These are phyloP conservation scores for Aspergillus sp. DNA, from an alignment of 2,329 filamentous ascomycete genomes.

Conservation along the genomic window DNA sequence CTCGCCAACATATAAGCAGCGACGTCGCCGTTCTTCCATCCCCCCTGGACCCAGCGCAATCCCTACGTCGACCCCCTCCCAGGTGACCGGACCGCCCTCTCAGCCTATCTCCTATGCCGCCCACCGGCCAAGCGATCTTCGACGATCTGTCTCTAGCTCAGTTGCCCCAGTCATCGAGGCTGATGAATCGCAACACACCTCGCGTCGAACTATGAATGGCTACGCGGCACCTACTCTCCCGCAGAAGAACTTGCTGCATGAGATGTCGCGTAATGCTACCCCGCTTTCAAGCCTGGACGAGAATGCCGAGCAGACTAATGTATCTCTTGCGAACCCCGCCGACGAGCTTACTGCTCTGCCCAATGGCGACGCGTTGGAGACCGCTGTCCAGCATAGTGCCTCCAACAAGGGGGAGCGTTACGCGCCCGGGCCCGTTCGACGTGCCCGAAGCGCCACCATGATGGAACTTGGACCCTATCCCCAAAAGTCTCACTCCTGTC, in stretches of 20 bases:
- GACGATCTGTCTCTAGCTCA: constrained; percentile 85
- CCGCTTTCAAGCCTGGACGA: constrained; percentile 82
- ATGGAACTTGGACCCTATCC: constrained; percentile 97
- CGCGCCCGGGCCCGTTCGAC: constrained; percentile 72
- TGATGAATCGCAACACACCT: constrained; percentile 74
- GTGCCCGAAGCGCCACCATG: constrained; percentile 90
- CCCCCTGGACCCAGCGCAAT: constrained; percentile 73
- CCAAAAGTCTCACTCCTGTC: constrained; percentile 97
- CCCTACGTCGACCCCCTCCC: constrained; percentile 54
- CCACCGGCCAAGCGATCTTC: constrained; percentile 84
- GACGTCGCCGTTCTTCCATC: constrained; percentile 88
- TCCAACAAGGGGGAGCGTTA: constrained; percentile 56
- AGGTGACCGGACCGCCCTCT: constrained; percentile 36
- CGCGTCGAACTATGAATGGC: constrained; percentile 72
- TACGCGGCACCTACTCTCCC: constrained; percentile 69
- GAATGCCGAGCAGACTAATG: constrained; percentile 70
- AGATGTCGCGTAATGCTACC: constrained; percentile 84
- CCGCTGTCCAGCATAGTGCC: constrained; percentile 57
- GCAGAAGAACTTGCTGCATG: constrained; percentile 74
- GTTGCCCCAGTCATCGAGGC: constrained; percentile 78
- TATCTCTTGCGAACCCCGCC: constrained; percentile 62
- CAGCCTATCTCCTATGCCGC: constrained; percentile 54
- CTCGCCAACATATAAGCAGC: constrained; percentile 97
- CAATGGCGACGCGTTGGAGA: constrained; percentile 61
- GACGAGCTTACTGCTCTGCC: constrained; percentile 68